phyloP scores from a whole-genome alignment of 1,139 yeast genomes.

The Scheffersomyces illinoinensis region DNA sequence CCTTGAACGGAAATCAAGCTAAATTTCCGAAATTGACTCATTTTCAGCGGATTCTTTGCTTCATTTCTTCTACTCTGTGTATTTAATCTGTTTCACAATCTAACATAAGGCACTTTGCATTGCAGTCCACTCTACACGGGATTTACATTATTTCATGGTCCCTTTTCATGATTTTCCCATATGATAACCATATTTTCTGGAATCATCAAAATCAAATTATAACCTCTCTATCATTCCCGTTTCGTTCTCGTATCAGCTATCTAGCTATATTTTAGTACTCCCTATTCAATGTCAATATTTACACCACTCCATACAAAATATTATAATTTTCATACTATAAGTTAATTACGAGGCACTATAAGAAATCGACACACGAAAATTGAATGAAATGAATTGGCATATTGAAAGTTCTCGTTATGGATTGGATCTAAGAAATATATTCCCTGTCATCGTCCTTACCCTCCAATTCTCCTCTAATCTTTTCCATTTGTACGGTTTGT shows the following conservation, averaged over 20 bases:
- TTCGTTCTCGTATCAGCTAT: not conserved
- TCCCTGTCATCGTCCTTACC: constrained; percentile 62
- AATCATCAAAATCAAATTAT: too few relatives aligned
- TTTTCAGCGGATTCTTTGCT: too few relatives aligned
- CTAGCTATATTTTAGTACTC: not conserved
- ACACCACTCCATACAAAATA: not conserved
- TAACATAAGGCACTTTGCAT: not conserved
- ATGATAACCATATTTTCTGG: too few relatives aligned
- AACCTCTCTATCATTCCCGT: not conserved
- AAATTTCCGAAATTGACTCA: not conserved
- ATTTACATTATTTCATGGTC: not conserved
- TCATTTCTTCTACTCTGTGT: not conserved
- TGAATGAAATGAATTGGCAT: not conserved
- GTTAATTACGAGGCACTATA: not conserved
- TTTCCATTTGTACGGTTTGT: constrained; percentile 78
- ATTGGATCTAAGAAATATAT: constrained; percentile 17
- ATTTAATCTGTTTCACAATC: not conserved
- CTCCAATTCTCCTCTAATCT: constrained; percentile 77
- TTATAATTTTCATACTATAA: not conserved
- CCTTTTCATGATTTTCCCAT: too few relatives aligned
- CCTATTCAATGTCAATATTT: not conserved
- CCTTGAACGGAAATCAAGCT: not conserved
- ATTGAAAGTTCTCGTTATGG: not conserved
- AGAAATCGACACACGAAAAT: not conserved
- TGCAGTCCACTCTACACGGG: not conserved